A percentile compares a stretch with the other conserved stretches of the same genome.
Conservation (phyloP, 768 basidiomycete species). For the Auricularia cornea region DNA sequence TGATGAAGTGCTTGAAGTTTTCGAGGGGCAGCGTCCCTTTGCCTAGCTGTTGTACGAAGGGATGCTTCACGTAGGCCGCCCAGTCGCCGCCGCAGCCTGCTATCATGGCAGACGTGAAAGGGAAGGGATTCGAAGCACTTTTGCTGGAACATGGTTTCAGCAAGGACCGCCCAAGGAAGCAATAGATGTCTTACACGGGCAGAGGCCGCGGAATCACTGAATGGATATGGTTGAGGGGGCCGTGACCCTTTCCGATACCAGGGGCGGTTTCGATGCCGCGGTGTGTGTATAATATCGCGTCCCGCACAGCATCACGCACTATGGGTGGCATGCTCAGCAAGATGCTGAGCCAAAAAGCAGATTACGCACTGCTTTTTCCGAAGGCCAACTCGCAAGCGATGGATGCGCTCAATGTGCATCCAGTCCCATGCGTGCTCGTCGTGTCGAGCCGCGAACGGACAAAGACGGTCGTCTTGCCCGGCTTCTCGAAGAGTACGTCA, state of each 20-base stretch:
- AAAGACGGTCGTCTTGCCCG: constrained; percentile 39
- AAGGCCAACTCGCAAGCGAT: constrained; percentile 59
- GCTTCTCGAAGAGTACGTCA: constrained; percentile 47
- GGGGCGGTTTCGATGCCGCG: constrained; percentile 62
- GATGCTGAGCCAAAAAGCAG: too few relatives aligned
- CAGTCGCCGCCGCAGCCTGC: constrained; percentile 45
- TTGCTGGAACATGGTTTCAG: constrained; percentile 32
- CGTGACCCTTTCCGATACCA: constrained; percentile 64
- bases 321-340: too few relatives aligned
- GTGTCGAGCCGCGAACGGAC: constrained; percentile 56
- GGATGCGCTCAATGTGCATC: constrained; percentile 84
- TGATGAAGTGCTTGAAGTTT: constrained; percentile 79
- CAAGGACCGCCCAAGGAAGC: not conserved
- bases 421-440: constrained; percentile 81
- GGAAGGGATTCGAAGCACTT: constrained; percentile 52
- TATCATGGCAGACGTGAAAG: constrained; percentile 60
- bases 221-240: constrained; percentile 84
- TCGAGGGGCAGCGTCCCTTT: constrained; percentile 55
- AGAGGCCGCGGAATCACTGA: constrained; percentile 40
- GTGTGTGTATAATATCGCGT: constrained; percentile 67
- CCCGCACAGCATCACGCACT: constrained; percentile 51
- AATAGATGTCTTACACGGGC: constrained; percentile 39
- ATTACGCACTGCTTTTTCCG: constrained; percentile 36
- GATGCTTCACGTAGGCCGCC: constrained; percentile 73
- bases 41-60: constrained; percentile 72